Evolutionary conservation across 768 basidiomycete genomes (phyloP).

Genomic region (Gautieria morchelliformis): DNA sequence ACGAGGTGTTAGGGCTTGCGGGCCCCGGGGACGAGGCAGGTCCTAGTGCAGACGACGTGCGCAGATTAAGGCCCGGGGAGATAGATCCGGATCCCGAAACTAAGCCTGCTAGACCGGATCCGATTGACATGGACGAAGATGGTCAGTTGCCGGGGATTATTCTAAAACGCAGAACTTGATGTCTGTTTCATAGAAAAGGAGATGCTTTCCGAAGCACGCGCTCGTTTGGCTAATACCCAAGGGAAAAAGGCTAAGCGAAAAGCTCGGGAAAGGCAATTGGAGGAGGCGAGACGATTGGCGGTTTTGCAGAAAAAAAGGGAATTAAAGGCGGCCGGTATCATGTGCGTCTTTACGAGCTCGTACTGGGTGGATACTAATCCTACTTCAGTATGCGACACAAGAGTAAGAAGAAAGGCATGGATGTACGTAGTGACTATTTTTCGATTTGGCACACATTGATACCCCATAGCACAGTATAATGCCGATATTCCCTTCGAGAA

Average conservation of each 20-base stretch:
- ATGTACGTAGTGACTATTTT: slow-evolving; percentile 41
- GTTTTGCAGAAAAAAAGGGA: slow-evolving; percentile 97
- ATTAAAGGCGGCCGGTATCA: slow-evolving; percentile 95
- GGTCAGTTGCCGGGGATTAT: slow-evolving; percentile 36
- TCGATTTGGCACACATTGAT: neutral
- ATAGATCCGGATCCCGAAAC: slow-evolving; percentile 99
- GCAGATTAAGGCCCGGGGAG: slow-evolving; percentile 86
- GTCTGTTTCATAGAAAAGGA: slow-evolving; percentile 70
- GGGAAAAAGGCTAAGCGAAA: slow-evolving; percentile 99
- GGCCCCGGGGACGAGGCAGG: slow-evolving; percentile 75
- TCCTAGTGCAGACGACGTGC: slow-evolving; percentile 87
- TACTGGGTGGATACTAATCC: slow-evolving; percentile 1
- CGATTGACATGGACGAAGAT: slow-evolving; percentile 99
- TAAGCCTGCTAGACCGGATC: slow-evolving; percentile 95
- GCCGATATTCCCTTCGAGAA: slow-evolving; percentile 99
- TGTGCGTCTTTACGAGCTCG: slow-evolving; percentile 39
- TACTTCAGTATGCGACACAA: slow-evolving; percentile 64
- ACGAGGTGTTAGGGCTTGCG: slow-evolving; percentile 84
- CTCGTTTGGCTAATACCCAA: slow-evolving; percentile 96
- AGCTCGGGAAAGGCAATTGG: slow-evolving; percentile 92
- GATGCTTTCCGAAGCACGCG: slow-evolving; percentile 98
- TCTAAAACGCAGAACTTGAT: neutral
- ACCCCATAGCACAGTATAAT: slow-evolving; percentile 60
- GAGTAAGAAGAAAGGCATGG: slow-evolving; percentile 96
- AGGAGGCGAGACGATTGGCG: slow-evolving; percentile 89